Evolutionary conservation across 2,329 filamentous ascomycete genomes (phyloP).

Genomic region (Fusarium continuum): DNA sequence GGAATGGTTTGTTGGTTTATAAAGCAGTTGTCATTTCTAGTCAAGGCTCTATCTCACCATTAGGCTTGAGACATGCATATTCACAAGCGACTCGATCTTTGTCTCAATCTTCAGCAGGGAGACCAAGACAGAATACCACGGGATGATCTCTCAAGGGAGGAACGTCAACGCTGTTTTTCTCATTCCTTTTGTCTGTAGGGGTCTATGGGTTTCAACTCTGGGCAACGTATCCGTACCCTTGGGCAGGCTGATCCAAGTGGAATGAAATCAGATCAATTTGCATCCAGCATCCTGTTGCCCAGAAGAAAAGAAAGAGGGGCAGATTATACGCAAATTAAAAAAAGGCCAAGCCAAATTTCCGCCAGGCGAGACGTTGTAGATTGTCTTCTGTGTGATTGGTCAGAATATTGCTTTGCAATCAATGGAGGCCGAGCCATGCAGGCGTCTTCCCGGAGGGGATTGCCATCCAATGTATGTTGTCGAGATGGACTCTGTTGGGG

Average conservation of each 20-base stretch:
- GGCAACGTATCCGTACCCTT: neutral
- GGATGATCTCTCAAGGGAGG: conserved; percentile 7
- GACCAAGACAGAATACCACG: conserved; percentile 12
- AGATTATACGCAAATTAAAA: conserved; percentile 4
- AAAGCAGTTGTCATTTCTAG: neutral
- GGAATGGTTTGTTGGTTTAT: neutral
- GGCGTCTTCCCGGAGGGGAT: conserved; percentile 18
- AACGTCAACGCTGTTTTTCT: neutral
- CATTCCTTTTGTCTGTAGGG: neutral
- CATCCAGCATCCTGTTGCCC: no score
- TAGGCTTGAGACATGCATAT: neutral
- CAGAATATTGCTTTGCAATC: conserved; percentile 1
- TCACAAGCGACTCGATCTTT: neutral
- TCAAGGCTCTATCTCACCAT: neutral
- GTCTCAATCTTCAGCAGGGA: conserved; percentile 24
- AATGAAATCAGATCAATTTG: neutral
- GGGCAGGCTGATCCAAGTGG: neutral
- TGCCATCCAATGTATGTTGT: conserved; percentile 24
- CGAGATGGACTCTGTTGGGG: conserved; percentile 29
- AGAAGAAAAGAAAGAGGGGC: neutral
- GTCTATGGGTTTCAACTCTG: neutral
- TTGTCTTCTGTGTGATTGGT: conserved; percentile 15
- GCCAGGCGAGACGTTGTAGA: conserved; percentile 18
- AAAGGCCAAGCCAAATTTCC: conserved; percentile 33
- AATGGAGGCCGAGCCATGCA: conserved; percentile 25